A percentile compares a stretch with the other conserved stretches of the same genome.
Conservation (phyloP, 352 stramenopile genomes). For the Phytophthora hybrid region DNA sequence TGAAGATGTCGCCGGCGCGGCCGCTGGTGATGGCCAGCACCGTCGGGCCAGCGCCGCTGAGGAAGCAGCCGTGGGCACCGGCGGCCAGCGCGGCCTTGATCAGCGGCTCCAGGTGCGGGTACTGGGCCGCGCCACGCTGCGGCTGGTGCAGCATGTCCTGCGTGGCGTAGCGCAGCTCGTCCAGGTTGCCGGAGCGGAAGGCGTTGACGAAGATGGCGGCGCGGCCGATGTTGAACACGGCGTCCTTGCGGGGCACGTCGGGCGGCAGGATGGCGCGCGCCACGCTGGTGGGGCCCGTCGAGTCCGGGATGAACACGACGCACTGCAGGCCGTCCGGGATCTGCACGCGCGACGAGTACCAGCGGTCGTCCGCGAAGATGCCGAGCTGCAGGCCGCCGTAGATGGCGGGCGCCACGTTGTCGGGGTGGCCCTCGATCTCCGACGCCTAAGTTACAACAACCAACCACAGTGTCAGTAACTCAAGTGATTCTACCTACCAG, state of each 20-base stretch:
- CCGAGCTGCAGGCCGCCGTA: conserved; percentile 98
- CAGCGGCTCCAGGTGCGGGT: conserved; percentile 97
- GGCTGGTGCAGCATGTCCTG: conserved; percentile 97
- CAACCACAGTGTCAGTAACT: conserved; percentile 17
- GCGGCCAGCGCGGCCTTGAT: conserved; percentile 96
- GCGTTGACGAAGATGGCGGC: conserved; percentile 98
- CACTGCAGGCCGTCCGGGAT: conserved; percentile 97
- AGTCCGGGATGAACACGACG: conserved; percentile 99
- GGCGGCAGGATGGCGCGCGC: conserved; percentile 93
- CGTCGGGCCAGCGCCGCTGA: conserved; percentile 97
- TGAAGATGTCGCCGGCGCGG: conserved; percentile 98
- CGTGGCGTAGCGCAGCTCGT: conserved; percentile 96
- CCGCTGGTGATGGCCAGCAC: conserved; percentile 98
- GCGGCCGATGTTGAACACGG: conserved; percentile 97
- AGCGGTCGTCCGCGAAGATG: conserved; percentile 94
- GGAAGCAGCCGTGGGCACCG: conserved; percentile 95
- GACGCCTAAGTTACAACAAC: conserved; percentile 65
- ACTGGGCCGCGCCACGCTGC: conserved; percentile 95
- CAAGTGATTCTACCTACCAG: too few relatives aligned
- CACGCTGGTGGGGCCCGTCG: conserved; percentile 95
- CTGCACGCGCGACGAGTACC: conserved; percentile 97
- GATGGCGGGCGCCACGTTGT: conserved; percentile 99
- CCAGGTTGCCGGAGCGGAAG: conserved; percentile 96
- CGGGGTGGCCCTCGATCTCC: conserved; percentile 98
- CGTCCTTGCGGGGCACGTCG: conserved; percentile 92